Conservation (phyloP, 345 rosid genomes). For the Populus deltoides region DNA sequence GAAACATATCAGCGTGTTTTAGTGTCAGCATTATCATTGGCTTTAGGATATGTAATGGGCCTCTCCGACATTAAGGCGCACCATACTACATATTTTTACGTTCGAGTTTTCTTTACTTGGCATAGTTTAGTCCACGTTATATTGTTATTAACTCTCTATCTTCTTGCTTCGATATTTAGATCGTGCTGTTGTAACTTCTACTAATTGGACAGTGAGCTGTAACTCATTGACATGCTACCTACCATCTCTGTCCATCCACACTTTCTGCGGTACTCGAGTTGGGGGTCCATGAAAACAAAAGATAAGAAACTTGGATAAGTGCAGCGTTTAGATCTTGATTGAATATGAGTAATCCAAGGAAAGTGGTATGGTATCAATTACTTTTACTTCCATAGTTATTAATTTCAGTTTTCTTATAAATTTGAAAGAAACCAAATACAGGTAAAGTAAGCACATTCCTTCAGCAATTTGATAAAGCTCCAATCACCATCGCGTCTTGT, state of each 20-base stretch:
- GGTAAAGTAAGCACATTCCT: not conserved
- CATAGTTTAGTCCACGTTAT: too few relatives aligned
- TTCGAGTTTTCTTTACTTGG: not conserved
- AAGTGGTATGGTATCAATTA: not conserved
- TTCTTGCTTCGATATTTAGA: not conserved
- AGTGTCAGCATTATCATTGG: not conserved
- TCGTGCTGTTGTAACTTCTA: not conserved
- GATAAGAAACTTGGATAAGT: not conserved
- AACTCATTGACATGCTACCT: not conserved
- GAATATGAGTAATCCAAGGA: not conserved
- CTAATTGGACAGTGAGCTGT: not conserved
- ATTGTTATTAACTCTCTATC: too few relatives aligned
- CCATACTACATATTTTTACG: not conserved
- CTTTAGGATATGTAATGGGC: not conserved
- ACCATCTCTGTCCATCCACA: not conserved
- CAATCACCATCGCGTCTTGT: not conserved
- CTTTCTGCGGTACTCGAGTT: not conserved
- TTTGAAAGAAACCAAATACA: not conserved
- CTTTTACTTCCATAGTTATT: not conserved
- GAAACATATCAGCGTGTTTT: not conserved
- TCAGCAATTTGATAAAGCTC: not conserved
- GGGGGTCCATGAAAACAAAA: not conserved
- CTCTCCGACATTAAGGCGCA: not conserved
- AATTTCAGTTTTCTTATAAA: not conserved
- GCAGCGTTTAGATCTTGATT: not conserved